phyloP scores from a whole-genome alignment of 305 asterid species.

The Fraxinus nigra region DNA sequence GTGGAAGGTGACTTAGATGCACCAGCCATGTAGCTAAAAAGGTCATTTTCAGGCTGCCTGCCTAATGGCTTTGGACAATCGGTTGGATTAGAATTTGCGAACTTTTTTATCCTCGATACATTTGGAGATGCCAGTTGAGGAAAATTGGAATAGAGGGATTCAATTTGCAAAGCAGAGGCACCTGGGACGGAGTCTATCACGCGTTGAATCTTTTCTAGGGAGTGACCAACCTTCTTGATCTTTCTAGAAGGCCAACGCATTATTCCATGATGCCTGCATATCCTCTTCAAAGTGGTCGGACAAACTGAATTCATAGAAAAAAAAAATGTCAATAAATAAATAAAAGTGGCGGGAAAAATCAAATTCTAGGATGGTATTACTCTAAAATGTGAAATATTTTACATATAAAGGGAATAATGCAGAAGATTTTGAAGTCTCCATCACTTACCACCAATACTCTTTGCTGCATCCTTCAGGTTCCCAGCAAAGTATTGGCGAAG shows the following conservation, averaged over 20 bases:
- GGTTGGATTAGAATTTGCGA: constrained; percentile 30
- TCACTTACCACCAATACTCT: constrained; percentile 78
- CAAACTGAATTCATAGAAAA: constrained; percentile 55
- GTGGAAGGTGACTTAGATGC: constrained; percentile 62
- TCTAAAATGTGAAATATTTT: background rate
- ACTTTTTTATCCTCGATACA: constrained; percentile 39
- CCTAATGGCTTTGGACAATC: constrained; percentile 28
- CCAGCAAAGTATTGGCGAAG: constrained; percentile 89
- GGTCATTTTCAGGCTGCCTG: constrained; percentile 31
- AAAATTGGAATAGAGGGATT: constrained; percentile 72
- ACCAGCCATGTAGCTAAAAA: constrained; percentile 30
- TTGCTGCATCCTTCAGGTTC: constrained; percentile 94
- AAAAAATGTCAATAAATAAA: background rate
- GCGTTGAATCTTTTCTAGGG: constrained; percentile 78
- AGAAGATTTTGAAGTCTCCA: background rate
- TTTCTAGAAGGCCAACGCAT: constrained; percentile 95
- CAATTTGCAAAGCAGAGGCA: constrained; percentile 64
- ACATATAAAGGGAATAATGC: background rate
- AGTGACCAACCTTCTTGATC: constrained; percentile 93
- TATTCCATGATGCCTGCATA: constrained; percentile 91
- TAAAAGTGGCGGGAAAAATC: background rate
- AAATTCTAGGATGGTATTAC: background rate
- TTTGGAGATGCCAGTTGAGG: constrained; percentile 69
- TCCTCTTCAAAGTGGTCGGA: constrained; percentile 95
- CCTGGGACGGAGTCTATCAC: constrained; percentile 93